Evolutionary conservation across 2,329 filamentous ascomycete genomes (phyloP).

Genomic region (Colletotrichum plurivorum): DNA sequence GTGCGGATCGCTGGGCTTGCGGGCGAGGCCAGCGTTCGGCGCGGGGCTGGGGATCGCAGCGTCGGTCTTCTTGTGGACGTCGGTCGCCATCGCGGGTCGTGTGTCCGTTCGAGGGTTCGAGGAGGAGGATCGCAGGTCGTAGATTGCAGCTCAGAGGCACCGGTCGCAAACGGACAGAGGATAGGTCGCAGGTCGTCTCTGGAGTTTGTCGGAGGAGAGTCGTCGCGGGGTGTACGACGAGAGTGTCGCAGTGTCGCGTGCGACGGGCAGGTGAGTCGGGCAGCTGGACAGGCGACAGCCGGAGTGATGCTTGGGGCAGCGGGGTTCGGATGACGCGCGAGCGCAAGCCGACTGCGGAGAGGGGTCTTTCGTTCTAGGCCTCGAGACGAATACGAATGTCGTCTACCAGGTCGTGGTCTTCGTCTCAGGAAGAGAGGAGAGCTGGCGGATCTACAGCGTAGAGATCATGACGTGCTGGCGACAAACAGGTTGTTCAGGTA

Average conservation of each 20-base stretch:
- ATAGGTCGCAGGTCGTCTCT: neutral
- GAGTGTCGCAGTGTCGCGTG: slow-evolving; percentile 30
- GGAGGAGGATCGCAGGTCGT: no score
- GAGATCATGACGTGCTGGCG: slow-evolving; percentile 1
- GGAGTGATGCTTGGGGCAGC: slow-evolving; percentile 32
- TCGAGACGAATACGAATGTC: no score
- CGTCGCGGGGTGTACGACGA: neutral
- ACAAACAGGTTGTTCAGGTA: slow-evolving; percentile 4
- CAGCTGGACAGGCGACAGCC: slow-evolving; percentile 26
- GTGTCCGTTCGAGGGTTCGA: neutral
- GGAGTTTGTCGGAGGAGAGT: neutral
- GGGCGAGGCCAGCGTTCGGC: slow-evolving; percentile 27
- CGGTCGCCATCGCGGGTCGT: slow-evolving; percentile 47
- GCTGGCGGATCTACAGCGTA: neutral
- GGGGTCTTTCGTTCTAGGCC: no score
- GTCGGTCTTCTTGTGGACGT: slow-evolving; percentile 51
- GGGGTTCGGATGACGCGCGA: slow-evolving; percentile 22
- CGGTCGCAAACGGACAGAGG: neutral
- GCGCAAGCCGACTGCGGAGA: neutral
- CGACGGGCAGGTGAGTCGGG: slow-evolving; percentile 35
- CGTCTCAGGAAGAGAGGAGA: no score
- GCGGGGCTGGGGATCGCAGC: slow-evolving; percentile 43
- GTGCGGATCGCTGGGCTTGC: slow-evolving; percentile 51
- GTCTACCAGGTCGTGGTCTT: no score
- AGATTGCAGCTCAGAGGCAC: neutral